These are phyloP conservation scores for Ilyonectria robusta DNA, from an alignment of 2,329 filamentous ascomycete species.

Conservation along the genomic window DNA sequence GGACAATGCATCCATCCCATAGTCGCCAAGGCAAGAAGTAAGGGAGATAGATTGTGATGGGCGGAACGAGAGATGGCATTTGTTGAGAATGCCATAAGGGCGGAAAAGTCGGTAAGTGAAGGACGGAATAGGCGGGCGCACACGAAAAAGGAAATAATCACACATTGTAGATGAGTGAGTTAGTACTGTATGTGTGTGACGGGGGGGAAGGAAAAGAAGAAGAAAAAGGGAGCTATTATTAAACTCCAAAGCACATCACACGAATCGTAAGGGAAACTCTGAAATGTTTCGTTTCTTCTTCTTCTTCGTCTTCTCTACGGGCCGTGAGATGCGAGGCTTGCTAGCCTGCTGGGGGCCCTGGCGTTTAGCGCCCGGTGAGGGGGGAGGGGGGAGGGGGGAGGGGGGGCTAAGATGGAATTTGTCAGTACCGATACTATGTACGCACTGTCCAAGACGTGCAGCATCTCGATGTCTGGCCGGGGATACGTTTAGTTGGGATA, in stretches of 20 bases:
- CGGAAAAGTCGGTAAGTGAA: slow-evolving; percentile 27
- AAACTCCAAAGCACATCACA: neutral
- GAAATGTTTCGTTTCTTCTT: slow-evolving; percentile 8
- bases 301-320: neutral
- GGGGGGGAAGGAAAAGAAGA: neutral
- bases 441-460: no score
- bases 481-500: no score
- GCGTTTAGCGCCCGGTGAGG: neutral
- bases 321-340: slow-evolving; percentile 6
- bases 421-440: neutral
- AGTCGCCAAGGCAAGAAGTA: neutral
- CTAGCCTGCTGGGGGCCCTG: neutral
- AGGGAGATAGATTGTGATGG: neutral
- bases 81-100: slow-evolving; percentile 26
- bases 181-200: no score
- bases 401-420: neutral
- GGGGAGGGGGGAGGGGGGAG: neutral
- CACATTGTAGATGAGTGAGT: no score
- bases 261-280: neutral
- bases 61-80: slow-evolving; percentile 13
- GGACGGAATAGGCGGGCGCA: neutral
- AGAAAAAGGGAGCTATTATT: neutral
- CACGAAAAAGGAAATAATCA: slow-evolving; percentile 8
- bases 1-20: neutral
- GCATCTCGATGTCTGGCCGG: neutral